Evolutionary conservation across 2,329 filamentous ascomycete species (phyloP), one percentile per base, ranked within the genome.

Genomic region (Pezicula carpinea): DNA sequence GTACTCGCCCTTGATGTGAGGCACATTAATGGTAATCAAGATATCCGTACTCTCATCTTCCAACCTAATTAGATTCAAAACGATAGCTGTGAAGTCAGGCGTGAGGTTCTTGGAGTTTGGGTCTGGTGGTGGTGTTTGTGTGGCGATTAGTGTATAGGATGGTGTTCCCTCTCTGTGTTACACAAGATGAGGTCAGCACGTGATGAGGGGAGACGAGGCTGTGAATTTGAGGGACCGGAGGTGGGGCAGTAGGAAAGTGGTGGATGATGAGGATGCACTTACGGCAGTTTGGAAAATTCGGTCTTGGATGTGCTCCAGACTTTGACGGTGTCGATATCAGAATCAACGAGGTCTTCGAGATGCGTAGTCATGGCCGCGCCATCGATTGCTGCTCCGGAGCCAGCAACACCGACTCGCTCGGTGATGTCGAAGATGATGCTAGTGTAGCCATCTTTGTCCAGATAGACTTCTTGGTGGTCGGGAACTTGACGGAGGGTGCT

Each of bases 361-460:
- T 88, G 84, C 10, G 76, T 79, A 3, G 82, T 81, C 60, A 85
- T 70, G 18, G 89, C 89, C 38, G 77, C 79, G 47, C 86, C 84
- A 58, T 91, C 82, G 31, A 79, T 78, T 59, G 82, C 77, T 15
- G 80, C 72, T 2, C 72, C 68, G 35, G 68, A 71, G 23, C 75
- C 73, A 4, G 78, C 60, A 13, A 67, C 64, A 50, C 80, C 78
- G 18, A 95, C 84, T 47, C 87, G 85, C 71, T 96, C 85, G 46
- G 87, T 86, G 61, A 97, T 89, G 60, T 97, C 92, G 66, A 96
- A 79, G 58, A 96, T 91, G 64, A 96, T 83, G 68, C 80, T 90
- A 3, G 88, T 89, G 66, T 91, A 91, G 42, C 89, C 90, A 53
- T 86, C 77, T 54, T 80, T 77, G 64, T 95, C 89, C 61, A 96